Evolutionary conservation across 2,329 filamentous ascomycete genomes (phyloP).

Genomic region (Aspergillus sp.): DNA sequence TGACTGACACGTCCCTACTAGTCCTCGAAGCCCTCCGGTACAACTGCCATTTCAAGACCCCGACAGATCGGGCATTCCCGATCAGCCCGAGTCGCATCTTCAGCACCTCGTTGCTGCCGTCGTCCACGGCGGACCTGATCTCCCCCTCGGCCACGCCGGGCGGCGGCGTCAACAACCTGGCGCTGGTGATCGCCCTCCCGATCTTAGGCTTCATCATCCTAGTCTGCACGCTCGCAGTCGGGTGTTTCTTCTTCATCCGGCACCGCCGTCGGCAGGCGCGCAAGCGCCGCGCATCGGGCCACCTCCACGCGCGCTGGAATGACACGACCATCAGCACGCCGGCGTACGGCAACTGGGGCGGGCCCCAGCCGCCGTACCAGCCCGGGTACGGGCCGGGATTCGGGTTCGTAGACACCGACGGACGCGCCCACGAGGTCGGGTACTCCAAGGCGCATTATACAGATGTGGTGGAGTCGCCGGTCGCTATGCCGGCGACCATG

Average conservation of each 20-base stretch:
- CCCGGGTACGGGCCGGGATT: constrained; percentile 17
- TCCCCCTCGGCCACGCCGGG: neutral
- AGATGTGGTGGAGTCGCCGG: constrained; percentile 5
- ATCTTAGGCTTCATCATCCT: constrained; percentile 43
- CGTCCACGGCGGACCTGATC: constrained; percentile 20
- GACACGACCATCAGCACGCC: constrained; percentile 32
- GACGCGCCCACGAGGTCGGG: constrained; percentile 21
- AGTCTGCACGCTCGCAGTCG: constrained; percentile 27
- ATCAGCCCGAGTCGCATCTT: constrained; percentile 43
- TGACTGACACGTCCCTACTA: constrained; percentile 16
- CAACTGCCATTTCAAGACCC: constrained; percentile 42
- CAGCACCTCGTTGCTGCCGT: constrained; percentile 37
- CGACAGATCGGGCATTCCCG: constrained; percentile 35
- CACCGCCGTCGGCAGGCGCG: constrained; percentile 38
- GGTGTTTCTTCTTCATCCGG: constrained; percentile 45
- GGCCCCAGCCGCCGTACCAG: constrained; percentile 18
- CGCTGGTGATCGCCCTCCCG: constrained; percentile 43
- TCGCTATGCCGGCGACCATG: constrained; percentile 4
- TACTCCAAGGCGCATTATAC: constrained; percentile 11
- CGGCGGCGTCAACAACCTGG: constrained; percentile 28
- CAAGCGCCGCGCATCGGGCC: constrained; percentile 23
- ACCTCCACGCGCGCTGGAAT: constrained; percentile 36
- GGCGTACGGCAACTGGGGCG: constrained; percentile 25
- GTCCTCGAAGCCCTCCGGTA: constrained; percentile 48
- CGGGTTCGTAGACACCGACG: constrained; percentile 27